Base-by-base conservation (phyloP, 306 rosid genomes). In the Vachellia pachyceras region DNA sequence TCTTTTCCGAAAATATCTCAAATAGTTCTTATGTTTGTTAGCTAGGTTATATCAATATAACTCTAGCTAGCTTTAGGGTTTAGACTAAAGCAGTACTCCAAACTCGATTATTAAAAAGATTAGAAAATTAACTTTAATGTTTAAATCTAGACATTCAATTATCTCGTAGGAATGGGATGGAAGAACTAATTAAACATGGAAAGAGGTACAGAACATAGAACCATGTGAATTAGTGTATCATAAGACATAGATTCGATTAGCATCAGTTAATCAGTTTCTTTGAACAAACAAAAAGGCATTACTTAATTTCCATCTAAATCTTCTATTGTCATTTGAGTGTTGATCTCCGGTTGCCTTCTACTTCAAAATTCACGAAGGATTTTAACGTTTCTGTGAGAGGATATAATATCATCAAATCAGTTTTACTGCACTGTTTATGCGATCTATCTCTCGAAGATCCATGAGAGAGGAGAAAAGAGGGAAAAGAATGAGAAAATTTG, bases 1-100 rank as follows among this genome's bases (percentile, higher is more conserved):
- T 79, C 69, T 52, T 61, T 35, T 14, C 42, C 3, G 41, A 64
- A 80, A 80, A 66, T 58, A 45, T 77, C 10, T 80, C 47, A n/a
- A 76, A 63, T 71, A 76, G 29, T 55, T n/a, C 33, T 52, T 49
- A 18, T 25, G 3, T n/a, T 7, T 40, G 37, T 42, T 55, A 5
- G 63, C 63, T 20, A 55, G 40, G 64, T 67, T 29, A 18, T 77
- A 15, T n/a, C 5, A 29, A 29, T 29, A 29, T 29, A 29, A 29
- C 13, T 3, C 60, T n/a, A 50, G 25, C 46, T 25, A 72, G 70
- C 23, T 65, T 37, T 65, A 17, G 10, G 13, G 45, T 39, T 37
- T 61, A 61, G 40, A 20, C 15, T 61, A n/a, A 0, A 35, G 15
- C 23, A 35, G 15, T 17, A 18, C n/a, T 14, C 14, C 13, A 23